Conservation (phyloP, 192 early-diverging fungal genomes). For the Bifiguratus adelaidae region DNA sequence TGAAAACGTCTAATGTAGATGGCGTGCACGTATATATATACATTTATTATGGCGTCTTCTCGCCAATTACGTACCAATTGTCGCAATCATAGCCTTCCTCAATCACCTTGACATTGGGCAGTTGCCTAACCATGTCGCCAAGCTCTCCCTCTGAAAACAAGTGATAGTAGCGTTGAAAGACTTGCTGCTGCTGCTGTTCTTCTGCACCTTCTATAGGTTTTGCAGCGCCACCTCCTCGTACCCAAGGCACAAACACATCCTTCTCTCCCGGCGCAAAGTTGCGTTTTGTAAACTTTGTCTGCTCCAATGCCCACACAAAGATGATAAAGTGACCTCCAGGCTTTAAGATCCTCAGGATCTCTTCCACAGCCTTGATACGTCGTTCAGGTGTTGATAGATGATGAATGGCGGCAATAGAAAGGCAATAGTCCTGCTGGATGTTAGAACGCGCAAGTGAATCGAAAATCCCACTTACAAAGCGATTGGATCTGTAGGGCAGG, state of each 20-base stretch:
- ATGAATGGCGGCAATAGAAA: slow-evolving; percentile 95
- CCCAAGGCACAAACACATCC: slow-evolving; percentile 94
- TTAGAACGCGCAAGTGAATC: not conserved
- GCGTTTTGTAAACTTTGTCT: slow-evolving; percentile 55
- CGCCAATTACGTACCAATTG: slow-evolving; percentile 85
- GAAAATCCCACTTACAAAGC: slow-evolving; percentile 51
- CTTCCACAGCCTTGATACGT: slow-evolving; percentile 56
- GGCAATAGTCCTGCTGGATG: slow-evolving; percentile 68
- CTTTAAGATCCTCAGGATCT: slow-evolving; percentile 67
- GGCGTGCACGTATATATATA: no score
- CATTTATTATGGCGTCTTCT: slow-evolving; percentile 25
- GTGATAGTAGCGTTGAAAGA: slow-evolving; percentile 74
- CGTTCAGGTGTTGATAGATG: slow-evolving; percentile 79
- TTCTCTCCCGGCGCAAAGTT: slow-evolving; percentile 70
- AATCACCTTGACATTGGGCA: slow-evolving; percentile 41
- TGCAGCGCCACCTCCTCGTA: slow-evolving; percentile 16
- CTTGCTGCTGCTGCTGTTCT: not conserved
- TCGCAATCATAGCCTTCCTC: slow-evolving; percentile 87
- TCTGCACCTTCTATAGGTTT: not conserved
- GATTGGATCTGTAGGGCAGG: slow-evolving; percentile 56
- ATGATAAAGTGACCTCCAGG: slow-evolving; percentile 63
- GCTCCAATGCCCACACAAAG: slow-evolving; percentile 97
- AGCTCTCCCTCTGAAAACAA: slow-evolving; percentile 83
- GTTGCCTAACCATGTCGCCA: slow-evolving; percentile 46
- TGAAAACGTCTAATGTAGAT: no score